Evolutionary conservation across 2,329 filamentous ascomycete species (phyloP), one percentile per base, ranked within the genome.

Genomic region (Myrmaecium sp.): DNA sequence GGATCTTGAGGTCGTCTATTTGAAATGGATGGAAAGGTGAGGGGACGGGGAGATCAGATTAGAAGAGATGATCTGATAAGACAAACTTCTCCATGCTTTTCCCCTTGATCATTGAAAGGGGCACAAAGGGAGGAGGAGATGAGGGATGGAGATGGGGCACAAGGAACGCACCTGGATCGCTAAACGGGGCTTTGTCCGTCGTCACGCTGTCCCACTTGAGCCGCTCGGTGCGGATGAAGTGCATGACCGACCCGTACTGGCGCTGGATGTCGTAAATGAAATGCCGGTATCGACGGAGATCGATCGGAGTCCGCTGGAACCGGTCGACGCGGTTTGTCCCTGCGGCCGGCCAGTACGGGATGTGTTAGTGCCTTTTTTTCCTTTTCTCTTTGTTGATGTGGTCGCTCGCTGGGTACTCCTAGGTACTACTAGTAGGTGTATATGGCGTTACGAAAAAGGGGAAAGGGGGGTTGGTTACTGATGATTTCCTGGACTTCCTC

Each of bases 291-390:
- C 67, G 64, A n/a, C 80, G 64, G 31, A 94, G 60, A 28, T 89
- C 69, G 3, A 72, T 77, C 0, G 86, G 83, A 2, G 72, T 53
- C 12, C 86, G 70, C 41, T 77, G 74, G 49, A 95, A 91, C 8
- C 58, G 57, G 41, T 81, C 73, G 23, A 94, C 71, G 6, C 64
- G 64, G 54, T 91, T 84, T 23, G 57, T 56, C 10, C 41, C 64
- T 67, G 25, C 6, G 6, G 17, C 16, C 21, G 12, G 13, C 15
- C 23, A 16, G 27, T 4, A n/a, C n/a, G 5, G 16, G 10, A 16
- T 9, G 21, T n/a, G n/a, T n/a, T n/a, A 26, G 8, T 27, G 19
- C 14, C 13, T 21, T 17, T 15, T 17, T 17, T 27, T n/a, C n/a
- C n/a, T n/a, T n/a, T n/a, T n/a, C n/a, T n/a, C n/a, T n/a, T 17